A percentile compares a stretch with the other conserved stretches of the same genome.
These are phyloP conservation scores for Leishmania arabica DNA, from an alignment of 208 protist genomes.

Conservation along the genomic window DNA sequence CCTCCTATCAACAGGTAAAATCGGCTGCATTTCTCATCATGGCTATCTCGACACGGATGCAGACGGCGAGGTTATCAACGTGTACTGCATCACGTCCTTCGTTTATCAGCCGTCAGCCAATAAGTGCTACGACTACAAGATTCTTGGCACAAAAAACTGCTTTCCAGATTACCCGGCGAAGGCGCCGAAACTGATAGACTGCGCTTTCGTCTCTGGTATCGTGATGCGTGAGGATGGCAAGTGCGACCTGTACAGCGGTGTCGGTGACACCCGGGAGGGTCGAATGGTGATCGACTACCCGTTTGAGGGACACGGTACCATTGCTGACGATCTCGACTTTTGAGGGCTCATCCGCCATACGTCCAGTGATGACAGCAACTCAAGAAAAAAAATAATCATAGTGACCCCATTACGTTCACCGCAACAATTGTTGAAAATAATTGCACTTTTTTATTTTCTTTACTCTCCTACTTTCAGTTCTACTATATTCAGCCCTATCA, in stretches of 20 bases:
- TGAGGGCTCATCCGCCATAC: slow-evolving; percentile 4
- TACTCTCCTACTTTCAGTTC: not conserved
- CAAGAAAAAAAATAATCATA: not conserved
- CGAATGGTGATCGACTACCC: slow-evolving; percentile 74
- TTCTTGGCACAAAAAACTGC: slow-evolving; percentile 64
- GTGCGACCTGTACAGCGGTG: slow-evolving; percentile 70
- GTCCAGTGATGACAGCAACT: not conserved
- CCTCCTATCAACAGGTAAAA: slow-evolving; percentile 45
- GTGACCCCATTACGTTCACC: not conserved
- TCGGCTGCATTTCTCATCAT: slow-evolving; percentile 69
- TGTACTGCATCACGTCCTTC: slow-evolving; percentile 71
- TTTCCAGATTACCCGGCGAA: slow-evolving; percentile 63
- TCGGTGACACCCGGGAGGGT: slow-evolving; percentile 64
- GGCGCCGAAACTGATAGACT: slow-evolving; percentile 59
- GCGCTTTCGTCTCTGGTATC: slow-evolving; percentile 64
- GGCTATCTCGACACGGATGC: slow-evolving; percentile 48
- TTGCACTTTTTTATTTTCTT: not conserved
- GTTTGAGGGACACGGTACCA: slow-evolving; percentile 60
- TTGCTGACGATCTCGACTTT: slow-evolving; percentile 51
- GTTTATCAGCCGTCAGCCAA: slow-evolving; percentile 55
- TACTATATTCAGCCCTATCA: not conserved
- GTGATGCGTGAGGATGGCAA: slow-evolving; percentile 69
- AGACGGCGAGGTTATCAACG: slow-evolving; percentile 40
- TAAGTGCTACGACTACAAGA: slow-evolving; percentile 55
- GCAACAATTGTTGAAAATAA: not conserved